Evolutionary conservation across 2,329 filamentous ascomycete genomes (phyloP).

Genomic region (Cladophialophora exuberans): DNA sequence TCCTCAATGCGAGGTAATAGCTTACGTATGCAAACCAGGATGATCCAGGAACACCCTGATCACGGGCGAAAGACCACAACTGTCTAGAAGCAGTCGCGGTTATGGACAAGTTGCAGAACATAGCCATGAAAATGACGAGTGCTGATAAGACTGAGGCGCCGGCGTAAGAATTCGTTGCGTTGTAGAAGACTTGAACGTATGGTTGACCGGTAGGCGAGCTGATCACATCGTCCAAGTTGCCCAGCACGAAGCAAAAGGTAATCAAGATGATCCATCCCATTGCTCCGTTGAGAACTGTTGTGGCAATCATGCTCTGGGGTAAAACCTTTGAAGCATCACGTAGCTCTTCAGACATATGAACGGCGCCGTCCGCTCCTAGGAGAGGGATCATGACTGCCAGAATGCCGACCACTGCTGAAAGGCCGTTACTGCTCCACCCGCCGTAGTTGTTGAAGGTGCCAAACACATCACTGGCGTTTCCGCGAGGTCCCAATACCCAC

Average conservation of each 20-base stretch:
- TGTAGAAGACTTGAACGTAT: slow-evolving; percentile 44
- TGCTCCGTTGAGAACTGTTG: slow-evolving; percentile 42
- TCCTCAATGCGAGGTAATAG: slow-evolving; percentile 21
- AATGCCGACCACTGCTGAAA: slow-evolving; percentile 38
- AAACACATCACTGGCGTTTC: slow-evolving; percentile 43
- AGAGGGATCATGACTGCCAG: slow-evolving; percentile 34
- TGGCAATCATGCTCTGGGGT: slow-evolving; percentile 43
- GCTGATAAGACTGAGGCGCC: slow-evolving; percentile 40
- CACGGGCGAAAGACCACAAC: slow-evolving; percentile 47
- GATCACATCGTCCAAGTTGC: slow-evolving; percentile 40
- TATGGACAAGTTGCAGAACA: slow-evolving; percentile 38
- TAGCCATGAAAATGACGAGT: slow-evolving; percentile 39
- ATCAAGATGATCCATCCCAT: slow-evolving; percentile 45
- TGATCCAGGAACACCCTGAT: slow-evolving; percentile 44
- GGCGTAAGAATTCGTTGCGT: slow-evolving; percentile 37
- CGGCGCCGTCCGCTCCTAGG: slow-evolving; percentile 35
- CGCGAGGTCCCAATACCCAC: slow-evolving; percentile 47
- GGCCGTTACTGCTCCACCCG: slow-evolving; percentile 40
- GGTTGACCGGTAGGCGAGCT: slow-evolving; percentile 40
- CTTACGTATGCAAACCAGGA: slow-evolving; percentile 32
- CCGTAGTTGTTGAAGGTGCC: slow-evolving; percentile 44
- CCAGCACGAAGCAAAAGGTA: slow-evolving; percentile 42
- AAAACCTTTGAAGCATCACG: slow-evolving; percentile 42
- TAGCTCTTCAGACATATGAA: slow-evolving; percentile 43
- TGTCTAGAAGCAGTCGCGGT: slow-evolving; percentile 45